Conservation (phyloP, 176 grass and related monocot species). For the Thinopyrum elongatum region DNA sequence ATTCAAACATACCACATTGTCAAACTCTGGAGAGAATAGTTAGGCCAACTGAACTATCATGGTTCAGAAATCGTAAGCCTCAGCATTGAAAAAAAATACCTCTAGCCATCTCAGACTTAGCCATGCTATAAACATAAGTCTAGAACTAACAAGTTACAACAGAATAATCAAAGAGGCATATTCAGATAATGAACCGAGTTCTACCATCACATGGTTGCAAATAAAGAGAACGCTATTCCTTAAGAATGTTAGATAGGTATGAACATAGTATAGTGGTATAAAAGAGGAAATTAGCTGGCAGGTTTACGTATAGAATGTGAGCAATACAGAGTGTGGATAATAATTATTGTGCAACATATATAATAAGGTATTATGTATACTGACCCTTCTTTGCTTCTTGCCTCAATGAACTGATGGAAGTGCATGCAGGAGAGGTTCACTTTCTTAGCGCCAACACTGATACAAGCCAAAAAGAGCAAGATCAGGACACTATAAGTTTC, state of each 20-base stretch:
- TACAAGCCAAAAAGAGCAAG: too few relatives aligned
- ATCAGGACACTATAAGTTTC: too few relatives aligned
- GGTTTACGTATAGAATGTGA: background rate
- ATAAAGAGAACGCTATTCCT: background rate
- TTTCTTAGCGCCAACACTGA: constrained; percentile 58
- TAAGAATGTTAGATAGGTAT: background rate
- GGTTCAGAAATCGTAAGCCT: background rate
- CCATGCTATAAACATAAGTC: background rate
- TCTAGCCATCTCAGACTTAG: background rate
- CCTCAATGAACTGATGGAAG: constrained; percentile 45
- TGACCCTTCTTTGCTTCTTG: constrained; percentile 66
- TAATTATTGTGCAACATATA: background rate
- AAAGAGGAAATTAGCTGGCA: background rate
- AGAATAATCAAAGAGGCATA: constrained; percentile 16
- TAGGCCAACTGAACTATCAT: background rate
- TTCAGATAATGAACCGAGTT: background rate
- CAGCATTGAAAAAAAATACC: background rate
- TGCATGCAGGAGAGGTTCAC: constrained; percentile 41
- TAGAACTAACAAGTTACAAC: background rate
- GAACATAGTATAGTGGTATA: background rate
- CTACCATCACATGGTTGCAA: background rate
- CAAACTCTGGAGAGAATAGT: background rate
- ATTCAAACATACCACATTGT: background rate
- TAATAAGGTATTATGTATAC: constrained; percentile 16
- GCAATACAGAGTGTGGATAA: background rate